phyloP scores from a whole-genome alignment of 768 basidiomycete species.

The Dioszegia aurantiaca region DNA sequence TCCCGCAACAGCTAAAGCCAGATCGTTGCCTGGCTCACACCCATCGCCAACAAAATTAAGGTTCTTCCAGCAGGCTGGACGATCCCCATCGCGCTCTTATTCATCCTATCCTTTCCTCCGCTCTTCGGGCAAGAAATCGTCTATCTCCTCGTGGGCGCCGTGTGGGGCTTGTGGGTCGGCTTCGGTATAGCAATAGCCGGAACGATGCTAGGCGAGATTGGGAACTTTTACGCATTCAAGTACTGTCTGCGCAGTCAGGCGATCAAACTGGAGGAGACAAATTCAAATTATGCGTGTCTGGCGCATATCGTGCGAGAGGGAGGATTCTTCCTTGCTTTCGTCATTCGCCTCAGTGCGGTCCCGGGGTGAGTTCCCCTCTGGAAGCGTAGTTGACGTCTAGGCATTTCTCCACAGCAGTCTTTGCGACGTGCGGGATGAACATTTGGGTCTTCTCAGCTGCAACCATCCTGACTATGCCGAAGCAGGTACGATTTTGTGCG shows the following conservation, averaged over 20 bases:
- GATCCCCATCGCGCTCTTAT: constrained; percentile 75
- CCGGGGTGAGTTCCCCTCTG: constrained; percentile 43
- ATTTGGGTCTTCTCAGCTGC: constrained; percentile 47
- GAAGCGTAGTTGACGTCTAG: constrained; percentile 7
- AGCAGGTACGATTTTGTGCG: constrained; percentile 38
- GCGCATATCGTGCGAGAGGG: constrained; percentile 53
- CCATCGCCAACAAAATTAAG: constrained; percentile 66
- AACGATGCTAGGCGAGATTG: constrained; percentile 49
- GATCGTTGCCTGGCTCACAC: constrained; percentile 69
- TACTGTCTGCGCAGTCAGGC: constrained; percentile 38
- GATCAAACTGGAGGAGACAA: constrained; percentile 47
- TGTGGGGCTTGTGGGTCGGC: constrained; percentile 53
- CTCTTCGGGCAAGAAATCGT: constrained; percentile 75
- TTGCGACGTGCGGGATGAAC: constrained; percentile 49
- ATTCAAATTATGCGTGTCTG: constrained; percentile 50
- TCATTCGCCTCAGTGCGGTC: constrained; percentile 51
- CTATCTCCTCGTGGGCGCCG: constrained; percentile 48
- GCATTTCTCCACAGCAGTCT: constrained; percentile 43
- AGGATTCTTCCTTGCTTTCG: constrained; percentile 51
- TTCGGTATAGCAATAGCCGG: constrained; percentile 50
- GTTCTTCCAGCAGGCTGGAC: constrained; percentile 51
- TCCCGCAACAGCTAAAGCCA: constrained; percentile 45
- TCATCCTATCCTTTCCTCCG: constrained; percentile 84
- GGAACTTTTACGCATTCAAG: constrained; percentile 51
- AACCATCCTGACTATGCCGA: constrained; percentile 45